Base-by-base conservation (phyloP, 225 moss, liverwort and hornwort species). In the Sphagnum contortum region DNA sequence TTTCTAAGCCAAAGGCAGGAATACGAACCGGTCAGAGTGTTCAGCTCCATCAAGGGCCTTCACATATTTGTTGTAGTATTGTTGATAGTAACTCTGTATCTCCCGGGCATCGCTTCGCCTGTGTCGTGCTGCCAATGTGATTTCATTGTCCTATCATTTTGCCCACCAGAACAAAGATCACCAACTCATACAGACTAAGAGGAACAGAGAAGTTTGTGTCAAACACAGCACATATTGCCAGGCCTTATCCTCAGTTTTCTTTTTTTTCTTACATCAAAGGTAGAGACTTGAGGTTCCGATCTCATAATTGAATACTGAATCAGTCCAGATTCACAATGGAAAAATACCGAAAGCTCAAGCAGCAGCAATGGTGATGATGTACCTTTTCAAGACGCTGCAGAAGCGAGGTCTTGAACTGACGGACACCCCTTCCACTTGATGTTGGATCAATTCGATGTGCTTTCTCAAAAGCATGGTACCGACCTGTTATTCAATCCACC, bases 371-470 rank as follows among this genome's bases (percentile, higher is more conserved):
- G 29, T 29, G 29, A 29, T 29, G 29, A 29, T 29, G 29, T 9
- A 52, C 94, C 71, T 83, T 84, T 69, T 95, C 94, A 9, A 95
- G 91, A n/a, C 94, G 73, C 78, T 91, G 91, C 63, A 91, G 68
- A 51, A 95, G 62, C 59, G 94, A 89, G 44, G 94, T 95, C 70
- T 95, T 95, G 52, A 95, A 95, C 79, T 95, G 94, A 29, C 94
- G 91, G 47, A 95, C 94, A 66, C 94, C 94, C 55, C 94, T 80
- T 3, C 94, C 94, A 73, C 84, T 86, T 0, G 91, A 91, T 47
- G 86, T 81, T 2, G 94, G 77, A 76, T 95, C 94, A n/a, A 84
- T 70, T 59, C 81, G 86, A 59, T 95, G 94, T 3, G 94, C 91
- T 73, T 89, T 95, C 58, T 95, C 94, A 50, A 95, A 91, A 48